A percentile compares a stretch with the other conserved stretches of the same genome.
These are phyloP conservation scores for Plasmodium reichenowi DNA, from an alignment of 169 alveolate species.

Conservation along the genomic window DNA sequence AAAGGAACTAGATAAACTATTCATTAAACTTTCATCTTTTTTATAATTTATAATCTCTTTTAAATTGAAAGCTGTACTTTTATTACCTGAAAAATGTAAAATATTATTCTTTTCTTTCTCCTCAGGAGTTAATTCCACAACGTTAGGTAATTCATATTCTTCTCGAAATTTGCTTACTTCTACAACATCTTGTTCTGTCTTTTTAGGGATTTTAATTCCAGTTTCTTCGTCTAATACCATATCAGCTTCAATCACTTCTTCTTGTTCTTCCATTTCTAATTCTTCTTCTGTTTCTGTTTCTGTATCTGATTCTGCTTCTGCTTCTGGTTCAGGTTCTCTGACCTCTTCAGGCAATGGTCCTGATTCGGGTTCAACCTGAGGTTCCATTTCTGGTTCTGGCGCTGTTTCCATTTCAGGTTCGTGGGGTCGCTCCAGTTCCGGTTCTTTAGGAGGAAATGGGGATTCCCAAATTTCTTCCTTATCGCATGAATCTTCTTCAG, in stretches of 20 bases:
- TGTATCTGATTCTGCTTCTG: not conserved
- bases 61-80: conserved; percentile 5
- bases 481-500: not conserved
- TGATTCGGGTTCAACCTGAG: not conserved
- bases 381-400: not conserved
- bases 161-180: not conserved
- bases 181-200: not conserved
- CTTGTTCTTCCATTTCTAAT: not conserved
- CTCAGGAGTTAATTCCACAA: not conserved
- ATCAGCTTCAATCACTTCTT: not conserved
- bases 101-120: conserved; percentile 20
- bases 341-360: conserved; percentile 2
- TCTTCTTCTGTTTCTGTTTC: not conserved
- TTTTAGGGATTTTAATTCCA: conserved; percentile 29
- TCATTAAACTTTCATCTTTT: conserved; percentile 9
- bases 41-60: conserved; percentile 27
- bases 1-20: conserved; percentile 10
- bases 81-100: conserved; percentile 6
- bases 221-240: conserved; percentile 43
- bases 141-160: conserved; percentile 11
- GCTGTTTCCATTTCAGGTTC: not conserved
- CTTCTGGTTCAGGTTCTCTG: not conserved
- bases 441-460: not conserved
- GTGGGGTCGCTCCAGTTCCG: not conserved
- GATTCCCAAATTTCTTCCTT: not conserved